Evolutionary conservation across 176 grass and related monocot genomes (phyloP), one percentile per base, ranked within the genome.

Genomic region (Musa troglodytarum): DNA sequence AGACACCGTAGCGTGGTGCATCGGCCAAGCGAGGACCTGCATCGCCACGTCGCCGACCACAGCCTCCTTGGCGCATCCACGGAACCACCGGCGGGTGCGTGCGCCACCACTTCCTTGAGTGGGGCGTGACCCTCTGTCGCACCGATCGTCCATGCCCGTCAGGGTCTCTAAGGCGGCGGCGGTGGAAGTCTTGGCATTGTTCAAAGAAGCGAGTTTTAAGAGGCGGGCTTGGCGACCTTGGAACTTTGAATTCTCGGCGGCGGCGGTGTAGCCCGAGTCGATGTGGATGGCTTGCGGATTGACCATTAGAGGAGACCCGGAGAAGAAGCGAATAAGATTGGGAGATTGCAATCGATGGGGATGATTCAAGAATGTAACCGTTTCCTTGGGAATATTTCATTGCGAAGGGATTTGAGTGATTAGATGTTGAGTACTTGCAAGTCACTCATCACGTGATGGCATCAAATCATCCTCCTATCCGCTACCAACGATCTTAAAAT

Each of bases 21-120:
- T 98, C 90, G 93, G 95, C 58, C 90, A 88, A 16, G 94, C 88
- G 53, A 98, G 81, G 65, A 98, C 84, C 81, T 98, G 95, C 90
- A 93, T 93, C 79, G 90, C 81, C 25, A 74, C 65, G 79, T 98
- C 95, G 29, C 95, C 95, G 21, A 80, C 80, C 58, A 65, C 81
- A 55, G 95, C 95, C 59, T 87, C 90, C 86, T 91, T 93, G 76
- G 95, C 78, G 90, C 76, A 59, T 98, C 95, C 71, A n/a, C 89
- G 88, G 74, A 98, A 98, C 95, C 95, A 98, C 58, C 95, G 86
- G 72, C 52, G 79, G 26, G 87, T 89, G 83, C 95, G 63, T 98
- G 88, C 19, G 74, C 74, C 53, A 98, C 95, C 29, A 88, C 88
- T 49, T 89, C 90, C 14, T 91, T 53, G 19, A 98, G 80, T 0